Conservation (phyloP, 1,139 yeast genomes). For the Kodamaea sp. region DNA sequence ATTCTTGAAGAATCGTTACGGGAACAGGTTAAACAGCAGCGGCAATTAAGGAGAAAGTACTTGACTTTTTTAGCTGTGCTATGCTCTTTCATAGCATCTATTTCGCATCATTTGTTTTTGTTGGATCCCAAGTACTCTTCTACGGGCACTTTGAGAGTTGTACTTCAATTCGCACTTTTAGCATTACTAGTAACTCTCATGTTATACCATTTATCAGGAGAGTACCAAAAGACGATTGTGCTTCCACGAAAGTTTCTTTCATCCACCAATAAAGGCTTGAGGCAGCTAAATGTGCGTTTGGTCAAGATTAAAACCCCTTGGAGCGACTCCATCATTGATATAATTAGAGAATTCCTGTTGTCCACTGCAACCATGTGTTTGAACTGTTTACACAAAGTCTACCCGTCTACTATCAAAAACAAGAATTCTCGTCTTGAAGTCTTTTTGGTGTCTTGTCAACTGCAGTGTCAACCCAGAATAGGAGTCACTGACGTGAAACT, state of each 20-base stretch:
- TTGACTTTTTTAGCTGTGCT: conserved; percentile 64
- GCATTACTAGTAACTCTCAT: conserved; percentile 71
- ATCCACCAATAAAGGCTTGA: conserved; percentile 81
- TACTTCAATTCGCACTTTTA: conserved; percentile 61
- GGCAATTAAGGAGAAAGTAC: conserved; percentile 69
- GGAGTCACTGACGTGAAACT: conserved; percentile 62
- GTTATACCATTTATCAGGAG: conserved; percentile 85
- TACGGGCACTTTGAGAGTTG: conserved; percentile 41
- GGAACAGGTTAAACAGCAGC: conserved; percentile 74
- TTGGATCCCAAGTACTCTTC: conserved; percentile 21
- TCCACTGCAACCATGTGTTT: conserved; percentile 30
- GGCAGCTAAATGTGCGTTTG: conserved; percentile 77
- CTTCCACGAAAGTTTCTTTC: conserved; percentile 76
- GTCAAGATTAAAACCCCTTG: conserved; percentile 68
- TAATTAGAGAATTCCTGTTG: conserved; percentile 41
- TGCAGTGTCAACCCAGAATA: conserved; percentile 48
- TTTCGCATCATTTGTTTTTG: conserved; percentile 43
- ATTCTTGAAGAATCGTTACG: conserved; percentile 84
- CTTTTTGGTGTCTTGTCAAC: conserved; percentile 44
- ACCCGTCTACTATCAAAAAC: conserved; percentile 37
- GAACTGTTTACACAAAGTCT: conserved; percentile 32
- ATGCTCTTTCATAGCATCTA: conserved; percentile 43
- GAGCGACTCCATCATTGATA: conserved; percentile 53
- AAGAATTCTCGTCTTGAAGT: conserved; percentile 41
- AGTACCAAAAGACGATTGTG: conserved; percentile 81